phyloP scores from a whole-genome alignment of 1,284 basidiomycete genomes.

The Ustilago sp. region DNA sequence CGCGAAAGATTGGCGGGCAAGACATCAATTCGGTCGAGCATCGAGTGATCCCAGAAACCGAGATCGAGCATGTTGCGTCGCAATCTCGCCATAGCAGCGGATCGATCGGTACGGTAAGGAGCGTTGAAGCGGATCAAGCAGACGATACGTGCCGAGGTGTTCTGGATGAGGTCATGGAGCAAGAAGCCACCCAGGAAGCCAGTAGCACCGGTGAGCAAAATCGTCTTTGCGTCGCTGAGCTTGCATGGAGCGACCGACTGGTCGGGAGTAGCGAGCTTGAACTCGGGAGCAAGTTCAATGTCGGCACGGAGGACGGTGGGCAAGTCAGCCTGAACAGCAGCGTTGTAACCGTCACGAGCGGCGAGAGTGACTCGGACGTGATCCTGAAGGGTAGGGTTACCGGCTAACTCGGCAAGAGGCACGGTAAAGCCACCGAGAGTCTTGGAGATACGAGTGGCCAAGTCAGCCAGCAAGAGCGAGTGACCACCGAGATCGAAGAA shows the following conservation, averaged over 20 bases:
- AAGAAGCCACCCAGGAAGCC: slow-evolving; percentile 69
- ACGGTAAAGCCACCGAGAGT: slow-evolving; percentile 64
- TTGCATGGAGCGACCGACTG: slow-evolving; percentile 26
- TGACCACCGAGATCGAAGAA: slow-evolving; percentile 69
- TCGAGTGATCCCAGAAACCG: slow-evolving; percentile 66
- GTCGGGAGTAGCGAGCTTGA: slow-evolving; percentile 49
- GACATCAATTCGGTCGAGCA: slow-evolving; percentile 66
- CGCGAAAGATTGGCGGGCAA: slow-evolving; percentile 66
- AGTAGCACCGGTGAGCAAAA: slow-evolving; percentile 69
- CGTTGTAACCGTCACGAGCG: slow-evolving; percentile 66
- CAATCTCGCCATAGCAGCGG: slow-evolving; percentile 66
- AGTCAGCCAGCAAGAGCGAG: slow-evolving; percentile 64
- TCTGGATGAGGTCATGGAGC: slow-evolving; percentile 63
- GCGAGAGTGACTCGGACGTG: slow-evolving; percentile 59
- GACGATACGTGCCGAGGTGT: slow-evolving; percentile 65
- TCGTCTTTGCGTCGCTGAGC: slow-evolving; percentile 56
- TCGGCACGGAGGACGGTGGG: slow-evolving; percentile 65
- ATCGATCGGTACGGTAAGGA: slow-evolving; percentile 58
- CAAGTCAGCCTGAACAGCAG: slow-evolving; percentile 66
- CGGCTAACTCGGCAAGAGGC: slow-evolving; percentile 62
- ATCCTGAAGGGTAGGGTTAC: slow-evolving; percentile 60
- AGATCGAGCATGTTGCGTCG: slow-evolving; percentile 68
- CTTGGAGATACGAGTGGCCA: slow-evolving; percentile 64
- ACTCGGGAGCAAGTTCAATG: slow-evolving; percentile 56
- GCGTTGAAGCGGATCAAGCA: slow-evolving; percentile 68